These are phyloP conservation scores for Trichosporon sp. DNA, from an alignment of 1,284 basidiomycete species.

Conservation along the genomic window DNA sequence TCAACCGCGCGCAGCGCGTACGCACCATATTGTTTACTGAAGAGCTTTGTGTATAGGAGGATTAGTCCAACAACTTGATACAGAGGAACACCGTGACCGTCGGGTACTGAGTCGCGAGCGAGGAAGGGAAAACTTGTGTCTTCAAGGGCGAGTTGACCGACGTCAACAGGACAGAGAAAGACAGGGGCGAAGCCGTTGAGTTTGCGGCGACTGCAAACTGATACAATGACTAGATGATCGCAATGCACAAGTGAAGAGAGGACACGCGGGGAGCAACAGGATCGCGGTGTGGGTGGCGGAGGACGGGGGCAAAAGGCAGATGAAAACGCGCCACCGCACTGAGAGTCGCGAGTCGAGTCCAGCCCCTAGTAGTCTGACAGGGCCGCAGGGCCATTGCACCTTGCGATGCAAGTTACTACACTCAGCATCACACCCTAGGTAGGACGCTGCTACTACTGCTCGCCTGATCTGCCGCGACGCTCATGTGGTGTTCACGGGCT, in stretches of 20 bases:
- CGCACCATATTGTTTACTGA: constrained; percentile 1
- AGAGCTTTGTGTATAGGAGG: neutral
- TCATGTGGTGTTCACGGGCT: too few species aligned
- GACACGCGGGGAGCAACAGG: neutral
- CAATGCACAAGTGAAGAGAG: neutral
- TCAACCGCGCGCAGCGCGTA: neutral
- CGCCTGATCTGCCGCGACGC: too few species aligned
- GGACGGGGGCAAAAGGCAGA: neutral
- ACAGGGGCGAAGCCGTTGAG: neutral
- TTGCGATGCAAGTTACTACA: too few species aligned
- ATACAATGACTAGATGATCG: neutral
- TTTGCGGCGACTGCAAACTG: neutral
- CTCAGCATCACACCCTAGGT: too few species aligned
- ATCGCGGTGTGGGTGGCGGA: constrained; percentile 1
- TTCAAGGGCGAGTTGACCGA: neutral
- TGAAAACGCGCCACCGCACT: constrained; percentile 1
- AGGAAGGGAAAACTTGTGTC: neutral
- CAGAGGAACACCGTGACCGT: neutral
- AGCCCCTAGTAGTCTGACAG: neutral
- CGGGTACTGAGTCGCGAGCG: neutral
- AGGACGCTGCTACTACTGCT: too few species aligned
- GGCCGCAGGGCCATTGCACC: neutral
- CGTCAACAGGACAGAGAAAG: neutral
- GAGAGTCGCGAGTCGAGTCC: neutral
- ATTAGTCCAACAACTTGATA: neutral